Conservation (phyloP, 768 basidiomycete species). For the Cubamyces sp. region DNA sequence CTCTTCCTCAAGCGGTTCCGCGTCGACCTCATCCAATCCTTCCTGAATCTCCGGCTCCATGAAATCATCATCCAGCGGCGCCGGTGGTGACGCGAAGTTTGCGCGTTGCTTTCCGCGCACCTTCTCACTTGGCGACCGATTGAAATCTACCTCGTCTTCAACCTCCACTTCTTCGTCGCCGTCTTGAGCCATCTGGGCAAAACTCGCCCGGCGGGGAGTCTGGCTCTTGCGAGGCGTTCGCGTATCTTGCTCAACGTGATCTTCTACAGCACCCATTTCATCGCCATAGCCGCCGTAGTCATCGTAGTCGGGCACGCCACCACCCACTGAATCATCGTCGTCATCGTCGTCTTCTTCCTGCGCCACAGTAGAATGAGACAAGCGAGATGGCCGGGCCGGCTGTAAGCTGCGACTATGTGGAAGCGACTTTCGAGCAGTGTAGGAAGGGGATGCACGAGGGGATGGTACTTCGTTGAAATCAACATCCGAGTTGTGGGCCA, state of each 20-base stretch:
- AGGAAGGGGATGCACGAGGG: slow-evolving; percentile 31
- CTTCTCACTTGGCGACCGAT: slow-evolving; percentile 22
- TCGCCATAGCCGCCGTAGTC: slow-evolving; percentile 23
- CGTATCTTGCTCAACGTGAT: slow-evolving; percentile 1
- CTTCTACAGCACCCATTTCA: slow-evolving; percentile 20
- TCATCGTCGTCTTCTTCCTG: slow-evolving; percentile 26
- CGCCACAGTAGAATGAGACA: slow-evolving; percentile 28
- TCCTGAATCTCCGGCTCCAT: slow-evolving; percentile 49
- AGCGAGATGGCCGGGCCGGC: slow-evolving; percentile 28
- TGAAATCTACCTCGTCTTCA: slow-evolving; percentile 20
- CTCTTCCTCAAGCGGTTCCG: slow-evolving; percentile 35
- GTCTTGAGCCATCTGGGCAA: slow-evolving; percentile 54
- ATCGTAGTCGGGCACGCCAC: slow-evolving; percentile 21
- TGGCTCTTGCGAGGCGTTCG: slow-evolving; percentile 5
- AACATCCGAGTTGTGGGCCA: slow-evolving; percentile 36
- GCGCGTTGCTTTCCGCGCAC: slow-evolving; percentile 36
- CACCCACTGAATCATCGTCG: slow-evolving; percentile 19
- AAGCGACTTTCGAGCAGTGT: slow-evolving; percentile 28
- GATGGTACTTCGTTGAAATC: slow-evolving; percentile 43
- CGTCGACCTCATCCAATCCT: slow-evolving; percentile 37
- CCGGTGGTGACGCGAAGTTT: slow-evolving; percentile 38
- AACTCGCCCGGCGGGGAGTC: slow-evolving; percentile 37
- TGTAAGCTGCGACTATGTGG: slow-evolving; percentile 17
- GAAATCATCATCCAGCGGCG: slow-evolving; percentile 30
- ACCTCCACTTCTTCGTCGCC: slow-evolving; percentile 42